Evolutionary conservation across 2,329 filamentous ascomycete genomes (phyloP), one percentile per base, ranked within the genome.

Genomic region (Colletotrichum liaoningense): DNA sequence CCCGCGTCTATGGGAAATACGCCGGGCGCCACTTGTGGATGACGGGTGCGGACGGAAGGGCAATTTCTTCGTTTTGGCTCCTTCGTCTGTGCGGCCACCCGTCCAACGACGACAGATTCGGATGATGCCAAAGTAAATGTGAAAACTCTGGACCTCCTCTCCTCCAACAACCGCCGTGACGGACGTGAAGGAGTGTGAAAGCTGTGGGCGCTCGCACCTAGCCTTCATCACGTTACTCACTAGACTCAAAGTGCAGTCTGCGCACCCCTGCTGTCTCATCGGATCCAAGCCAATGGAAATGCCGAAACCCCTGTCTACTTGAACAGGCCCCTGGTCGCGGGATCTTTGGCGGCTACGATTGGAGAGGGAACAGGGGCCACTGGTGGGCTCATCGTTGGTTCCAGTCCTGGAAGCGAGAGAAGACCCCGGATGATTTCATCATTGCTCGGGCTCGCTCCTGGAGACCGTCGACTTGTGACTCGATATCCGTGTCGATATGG

Each of bases 321-420:
- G 75, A 78, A 76, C 68, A 46, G 54, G 59, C 67, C 65, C 81
- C 80, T 73, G 76, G 79, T 79, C 75, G 70, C 68, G 60, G 75
- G 72, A 74, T 69, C 74, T 76, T 77, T 79, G 80, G 80, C 80
- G 80, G 78, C 79, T 81, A 78, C 78, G 76, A 80, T 81, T 81
- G 80, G 79, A 76, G 75, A 77, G 76, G 74, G 6, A 63, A 63
- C 72, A 72, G 62, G 72, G 72, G 42, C 24, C 28, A 35, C 16
- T 30, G 58, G 28, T 57, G 64, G 52, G 26, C 24, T 35, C 28
- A 30, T 12, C 55, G 33, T 66, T 66, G 59, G 35, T 46, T 26
- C 28, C 28, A 22, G 26, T 30, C 35, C 56, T 19, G 14, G 22
- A 28, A 38, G 46, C 28, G 28, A 63, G 49, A n/a, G n/a, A n/a